Evolutionary conservation across 202 grass and related monocot genomes (phyloP).

Genomic region (Schoenoplectus triqueter): DNA sequence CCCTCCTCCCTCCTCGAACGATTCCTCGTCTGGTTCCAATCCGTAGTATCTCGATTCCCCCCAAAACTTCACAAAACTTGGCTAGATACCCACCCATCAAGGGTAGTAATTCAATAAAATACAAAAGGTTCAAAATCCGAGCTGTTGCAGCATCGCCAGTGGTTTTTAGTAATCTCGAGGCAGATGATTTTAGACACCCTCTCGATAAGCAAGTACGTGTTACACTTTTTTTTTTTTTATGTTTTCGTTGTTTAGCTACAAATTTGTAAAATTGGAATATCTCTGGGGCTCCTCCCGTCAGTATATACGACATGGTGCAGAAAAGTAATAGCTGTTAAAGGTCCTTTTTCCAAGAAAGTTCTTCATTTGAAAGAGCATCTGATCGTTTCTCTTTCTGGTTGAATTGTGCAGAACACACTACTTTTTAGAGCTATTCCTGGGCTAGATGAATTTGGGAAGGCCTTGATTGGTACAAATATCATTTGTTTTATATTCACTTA

Average conservation of each 20-base stretch:
- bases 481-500: not conserved
- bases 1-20: constrained; percentile 19
- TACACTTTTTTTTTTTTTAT: not conserved
- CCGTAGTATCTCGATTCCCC: constrained; percentile 14
- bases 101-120: not conserved
- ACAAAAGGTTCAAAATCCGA: constrained; percentile 16
- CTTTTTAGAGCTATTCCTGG: constrained; percentile 78
- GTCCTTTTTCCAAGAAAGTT: too few relatives aligned
- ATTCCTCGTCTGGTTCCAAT: constrained; percentile 16
- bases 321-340: too few relatives aligned
- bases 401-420: constrained; percentile 73
- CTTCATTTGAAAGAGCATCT: not conserved
- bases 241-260: not conserved
- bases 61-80: not conserved
- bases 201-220: constrained; percentile 73
- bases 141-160: constrained; percentile 39
- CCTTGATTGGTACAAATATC: constrained; percentile 67
- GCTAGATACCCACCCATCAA: not conserved
- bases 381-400: constrained; percentile 22
- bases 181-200: constrained; percentile 89
- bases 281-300: not conserved
- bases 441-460: constrained; percentile 81
- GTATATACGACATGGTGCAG: not conserved
- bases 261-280: not conserved
- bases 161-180: constrained; percentile 58